A percentile compares a stretch with the other conserved stretches of the same genome.
These are phyloP conservation scores for Trichocomaceae sp. DNA, from an alignment of 2,329 filamentous ascomycete genomes.

Conservation along the genomic window DNA sequence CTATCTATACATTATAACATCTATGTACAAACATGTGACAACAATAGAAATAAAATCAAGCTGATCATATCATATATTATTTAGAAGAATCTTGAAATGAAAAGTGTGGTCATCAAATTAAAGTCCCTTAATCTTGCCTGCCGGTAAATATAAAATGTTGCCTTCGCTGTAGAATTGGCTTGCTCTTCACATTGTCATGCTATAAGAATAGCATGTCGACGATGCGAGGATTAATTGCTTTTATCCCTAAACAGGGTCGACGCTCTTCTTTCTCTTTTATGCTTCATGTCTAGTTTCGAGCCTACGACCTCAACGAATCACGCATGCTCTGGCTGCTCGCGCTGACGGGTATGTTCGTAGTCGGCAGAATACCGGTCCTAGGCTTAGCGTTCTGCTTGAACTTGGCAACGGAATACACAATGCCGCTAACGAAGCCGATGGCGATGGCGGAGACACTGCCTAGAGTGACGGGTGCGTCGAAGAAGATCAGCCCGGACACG, in stretches of 20 bases:
- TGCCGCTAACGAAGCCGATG: conserved; percentile 83
- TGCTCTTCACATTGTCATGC: background rate
- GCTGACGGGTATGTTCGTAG: conserved; percentile 62
- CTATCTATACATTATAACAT: background rate
- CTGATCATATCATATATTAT: background rate
- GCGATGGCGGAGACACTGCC: conserved; percentile 87
- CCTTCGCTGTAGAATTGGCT: background rate
- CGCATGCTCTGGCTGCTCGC: conserved; percentile 86
- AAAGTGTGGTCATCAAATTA: background rate
- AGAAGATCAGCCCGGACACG: conserved; percentile 87
- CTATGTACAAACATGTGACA: background rate
- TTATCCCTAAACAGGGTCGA: background rate
- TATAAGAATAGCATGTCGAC: background rate
- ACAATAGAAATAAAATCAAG: background rate
- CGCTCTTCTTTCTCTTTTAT: background rate
- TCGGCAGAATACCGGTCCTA: conserved; percentile 62
- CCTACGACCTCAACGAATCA: conserved; percentile 67
- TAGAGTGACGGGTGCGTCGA: conserved; percentile 85
- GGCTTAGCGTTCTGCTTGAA: conserved; percentile 66
- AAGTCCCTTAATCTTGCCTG: background rate
- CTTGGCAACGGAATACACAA: conserved; percentile 85
- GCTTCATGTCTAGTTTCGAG: background rate
- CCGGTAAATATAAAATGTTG: background rate
- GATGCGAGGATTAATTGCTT: background rate
- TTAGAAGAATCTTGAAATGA: background rate